Evolutionary conservation across 106 monocot genomes (phyloP).

Genomic region (Dendrobium huoshanense): DNA sequence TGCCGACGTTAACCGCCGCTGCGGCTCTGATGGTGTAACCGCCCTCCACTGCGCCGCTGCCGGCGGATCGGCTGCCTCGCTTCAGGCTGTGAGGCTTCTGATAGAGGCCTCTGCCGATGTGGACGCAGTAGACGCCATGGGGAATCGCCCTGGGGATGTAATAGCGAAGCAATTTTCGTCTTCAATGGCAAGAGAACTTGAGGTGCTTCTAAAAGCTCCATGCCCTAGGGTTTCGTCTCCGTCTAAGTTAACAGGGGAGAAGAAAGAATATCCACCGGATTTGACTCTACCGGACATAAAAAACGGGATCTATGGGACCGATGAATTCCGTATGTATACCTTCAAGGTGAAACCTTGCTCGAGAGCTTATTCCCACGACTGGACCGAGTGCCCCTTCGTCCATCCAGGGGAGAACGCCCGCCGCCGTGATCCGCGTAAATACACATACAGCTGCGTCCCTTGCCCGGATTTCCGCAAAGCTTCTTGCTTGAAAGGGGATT

Average conservation of each 20-base stretch:
- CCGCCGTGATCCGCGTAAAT: constrained; percentile 52
- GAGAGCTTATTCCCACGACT: constrained; percentile 68
- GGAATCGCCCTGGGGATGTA: constrained; percentile 38
- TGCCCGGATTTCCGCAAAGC: constrained; percentile 72
- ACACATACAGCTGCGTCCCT: constrained; percentile 58
- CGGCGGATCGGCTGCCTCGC: constrained; percentile 27
- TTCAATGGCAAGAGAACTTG: constrained; percentile 15
- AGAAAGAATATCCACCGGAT: constrained; percentile 54
- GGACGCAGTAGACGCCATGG: constrained; percentile 24
- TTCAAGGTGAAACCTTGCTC: constrained; percentile 76
- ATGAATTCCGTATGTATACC: constrained; percentile 71
- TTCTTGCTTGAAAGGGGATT: constrained; percentile 55
- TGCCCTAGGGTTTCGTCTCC: constrained; percentile 18
- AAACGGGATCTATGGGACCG: constrained; percentile 59
- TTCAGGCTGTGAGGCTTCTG: constrained; percentile 25
- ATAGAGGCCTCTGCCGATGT: constrained; percentile 42
- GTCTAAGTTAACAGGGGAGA: constrained; percentile 6
- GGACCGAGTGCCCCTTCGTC: constrained; percentile 77
- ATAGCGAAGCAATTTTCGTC: constrained; percentile 17
- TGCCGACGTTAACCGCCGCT: constrained; percentile 22
- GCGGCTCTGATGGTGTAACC: constrained; percentile 35
- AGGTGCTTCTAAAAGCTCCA: constrained; percentile 21
- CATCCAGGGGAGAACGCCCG: constrained; percentile 79
- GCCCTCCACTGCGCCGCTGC: constrained; percentile 50
- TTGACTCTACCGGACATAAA: constrained; percentile 60